Evolutionary conservation across 2,329 filamentous ascomycete species (phyloP).

Genomic region (Verticillium tricorpus): DNA sequence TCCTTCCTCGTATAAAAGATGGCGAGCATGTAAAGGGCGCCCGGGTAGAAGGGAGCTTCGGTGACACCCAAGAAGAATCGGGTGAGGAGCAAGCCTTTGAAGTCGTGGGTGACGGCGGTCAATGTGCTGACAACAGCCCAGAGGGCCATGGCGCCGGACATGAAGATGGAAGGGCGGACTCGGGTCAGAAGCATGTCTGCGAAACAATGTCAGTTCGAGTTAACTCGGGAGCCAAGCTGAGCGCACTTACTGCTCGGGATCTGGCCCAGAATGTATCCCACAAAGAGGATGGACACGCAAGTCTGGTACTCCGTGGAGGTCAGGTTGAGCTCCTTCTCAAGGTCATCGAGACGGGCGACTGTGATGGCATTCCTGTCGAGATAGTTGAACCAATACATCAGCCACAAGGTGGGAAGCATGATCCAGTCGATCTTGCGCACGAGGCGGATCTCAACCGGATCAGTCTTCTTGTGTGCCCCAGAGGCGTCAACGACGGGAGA

Average conservation of each 20-base stretch:
- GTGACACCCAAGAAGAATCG: slow-evolving; percentile 29
- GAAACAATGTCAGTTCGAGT: background rate
- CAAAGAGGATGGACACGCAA: slow-evolving; percentile 28
- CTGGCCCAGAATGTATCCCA: slow-evolving; percentile 31
- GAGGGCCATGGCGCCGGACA: slow-evolving; percentile 7
- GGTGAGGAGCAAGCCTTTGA: slow-evolving; percentile 20
- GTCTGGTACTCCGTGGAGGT: slow-evolving; percentile 27
- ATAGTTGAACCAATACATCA: slow-evolving; percentile 18
- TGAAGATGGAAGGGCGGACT: slow-evolving; percentile 6
- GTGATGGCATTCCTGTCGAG: slow-evolving; percentile 17
- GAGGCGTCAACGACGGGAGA: slow-evolving; percentile 22
- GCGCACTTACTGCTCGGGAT: slow-evolving; percentile 25
- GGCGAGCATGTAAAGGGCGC: slow-evolving; percentile 12
- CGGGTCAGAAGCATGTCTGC: slow-evolving; percentile 10
- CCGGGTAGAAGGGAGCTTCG: slow-evolving; percentile 20
- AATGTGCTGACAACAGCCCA: slow-evolving; percentile 10
- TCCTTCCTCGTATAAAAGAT: slow-evolving; percentile 35
- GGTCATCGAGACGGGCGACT: slow-evolving; percentile 22
- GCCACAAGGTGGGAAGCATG: slow-evolving; percentile 26
- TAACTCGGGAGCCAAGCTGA: slow-evolving; percentile 4
- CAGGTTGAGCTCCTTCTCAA: slow-evolving; percentile 16
- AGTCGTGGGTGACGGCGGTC: slow-evolving; percentile 22
- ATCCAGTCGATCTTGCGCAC: slow-evolving; percentile 30
- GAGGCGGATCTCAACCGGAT: slow-evolving; percentile 30
- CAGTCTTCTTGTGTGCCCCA: slow-evolving; percentile 29